A percentile compares a stretch with the other conserved stretches of the same genome.
phyloP scores from a whole-genome alignment of 345 rosid species.

The Carallia brachiata region DNA sequence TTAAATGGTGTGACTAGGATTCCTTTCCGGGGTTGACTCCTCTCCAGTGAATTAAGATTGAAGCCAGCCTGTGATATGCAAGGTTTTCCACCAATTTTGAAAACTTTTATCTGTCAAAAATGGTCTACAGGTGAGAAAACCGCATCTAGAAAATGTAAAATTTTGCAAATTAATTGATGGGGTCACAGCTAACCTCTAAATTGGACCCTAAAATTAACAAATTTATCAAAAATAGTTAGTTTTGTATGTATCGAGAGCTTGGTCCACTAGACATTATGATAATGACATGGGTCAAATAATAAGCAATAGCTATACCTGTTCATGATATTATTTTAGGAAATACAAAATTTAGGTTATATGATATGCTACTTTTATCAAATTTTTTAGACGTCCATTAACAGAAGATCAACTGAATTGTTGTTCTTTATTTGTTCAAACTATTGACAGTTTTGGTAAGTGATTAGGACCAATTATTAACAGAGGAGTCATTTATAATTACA shows the following conservation, averaged over 20 bases:
- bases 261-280: too few species aligned
- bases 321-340: not conserved
- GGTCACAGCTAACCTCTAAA: too few species aligned
- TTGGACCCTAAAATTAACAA: too few species aligned
- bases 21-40: slow-evolving; percentile 6
- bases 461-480: too few species aligned
- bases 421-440: too few species aligned
- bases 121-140: not conserved
- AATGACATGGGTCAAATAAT: too few species aligned
- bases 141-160: too few species aligned
- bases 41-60: slow-evolving; percentile 7
- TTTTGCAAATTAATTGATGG: too few species aligned
- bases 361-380: not conserved
- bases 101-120: not conserved
- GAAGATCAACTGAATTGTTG: not conserved
- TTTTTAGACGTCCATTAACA: not conserved
- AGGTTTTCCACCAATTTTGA: not conserved
- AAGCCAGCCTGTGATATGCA: slow-evolving; percentile 3
- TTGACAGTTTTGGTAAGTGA: too few species aligned
- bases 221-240: too few species aligned
- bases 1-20: not conserved
- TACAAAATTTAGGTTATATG: not conserved
- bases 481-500: too few species aligned
- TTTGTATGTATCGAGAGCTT: too few species aligned
- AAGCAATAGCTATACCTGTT: not conserved